Conservation (phyloP, 2,329 filamentous ascomycete species). For the Neopestalotiopsis clavispora region DNA sequence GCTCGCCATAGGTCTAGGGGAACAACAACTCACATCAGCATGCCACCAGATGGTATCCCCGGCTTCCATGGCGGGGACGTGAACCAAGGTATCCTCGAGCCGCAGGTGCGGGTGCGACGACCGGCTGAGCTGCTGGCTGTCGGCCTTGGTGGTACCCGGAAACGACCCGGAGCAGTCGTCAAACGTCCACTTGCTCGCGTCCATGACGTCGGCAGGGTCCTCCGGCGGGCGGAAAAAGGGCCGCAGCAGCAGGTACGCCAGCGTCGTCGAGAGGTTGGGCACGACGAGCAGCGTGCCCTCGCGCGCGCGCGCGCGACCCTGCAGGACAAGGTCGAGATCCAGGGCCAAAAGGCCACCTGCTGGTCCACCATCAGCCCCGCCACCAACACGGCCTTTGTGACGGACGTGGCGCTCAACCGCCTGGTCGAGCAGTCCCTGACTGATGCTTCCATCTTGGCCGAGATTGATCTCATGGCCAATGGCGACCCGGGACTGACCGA, state of each 20-base stretch:
- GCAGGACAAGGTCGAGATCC: slow-evolving; percentile 45
- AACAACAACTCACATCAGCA: slow-evolving; percentile 36
- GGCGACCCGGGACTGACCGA: slow-evolving; percentile 62
- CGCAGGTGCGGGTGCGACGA: slow-evolving; percentile 43
- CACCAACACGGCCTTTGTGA: slow-evolving; percentile 60
- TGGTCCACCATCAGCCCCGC: slow-evolving; percentile 57
- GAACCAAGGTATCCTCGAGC: slow-evolving; percentile 40
- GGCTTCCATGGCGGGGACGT: slow-evolving; percentile 41
- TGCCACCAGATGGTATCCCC: slow-evolving; percentile 49
- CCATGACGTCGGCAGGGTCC: slow-evolving; percentile 34
- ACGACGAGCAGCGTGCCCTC: slow-evolving; percentile 39
- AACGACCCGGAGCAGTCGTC: slow-evolving; percentile 38
- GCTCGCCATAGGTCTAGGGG: too few relatives aligned
- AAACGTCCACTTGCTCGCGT: slow-evolving; percentile 42
- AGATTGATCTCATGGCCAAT: slow-evolving; percentile 47
- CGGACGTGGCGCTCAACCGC: slow-evolving; percentile 56
- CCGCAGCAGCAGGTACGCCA: slow-evolving; percentile 5
- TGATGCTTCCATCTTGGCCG: slow-evolving; percentile 51
- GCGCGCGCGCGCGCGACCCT: slow-evolving; percentile 36
- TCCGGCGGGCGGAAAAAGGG: background rate
- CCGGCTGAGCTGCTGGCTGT: slow-evolving; percentile 41
- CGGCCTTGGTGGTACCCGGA: slow-evolving; percentile 39
- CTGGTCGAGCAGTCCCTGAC: slow-evolving; percentile 60
- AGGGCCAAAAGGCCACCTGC: slow-evolving; percentile 60
- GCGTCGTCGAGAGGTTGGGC: slow-evolving; percentile 21